A percentile compares a stretch with the other conserved stretches of the same genome.
These are phyloP conservation scores for Rhynchosporium agropyri DNA, from an alignment of 2,329 filamentous ascomycete species.

Conservation along the genomic window DNA sequence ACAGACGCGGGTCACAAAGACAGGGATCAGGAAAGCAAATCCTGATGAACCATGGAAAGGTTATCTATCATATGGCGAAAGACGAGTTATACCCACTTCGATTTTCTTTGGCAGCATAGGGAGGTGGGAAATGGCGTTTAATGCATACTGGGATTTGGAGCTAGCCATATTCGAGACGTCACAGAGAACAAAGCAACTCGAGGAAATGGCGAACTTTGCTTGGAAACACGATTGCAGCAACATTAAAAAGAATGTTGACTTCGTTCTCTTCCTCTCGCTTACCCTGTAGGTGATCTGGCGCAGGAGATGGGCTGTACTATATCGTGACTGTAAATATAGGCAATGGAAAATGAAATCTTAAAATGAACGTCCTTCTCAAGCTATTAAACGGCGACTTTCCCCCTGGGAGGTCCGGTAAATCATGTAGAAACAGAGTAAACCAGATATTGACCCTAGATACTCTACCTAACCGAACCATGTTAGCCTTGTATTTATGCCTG, in stretches of 20 bases:
- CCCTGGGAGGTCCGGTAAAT: no score
- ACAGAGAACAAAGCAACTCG: constrained; percentile 1
- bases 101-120: constrained; percentile 27
- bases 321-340: neutral
- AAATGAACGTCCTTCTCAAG: no score
- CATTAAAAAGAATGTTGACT: neutral
- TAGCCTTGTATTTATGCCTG: constrained; percentile 18
- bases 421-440: no score
- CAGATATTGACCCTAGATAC: no score
- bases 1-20: constrained; percentile 3
- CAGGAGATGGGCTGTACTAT: neutral
- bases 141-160: neutral
- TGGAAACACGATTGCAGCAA: neutral
- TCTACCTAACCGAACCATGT: neutral
- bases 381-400: no score
- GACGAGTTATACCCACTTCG: constrained; percentile 32
- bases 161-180: neutral
- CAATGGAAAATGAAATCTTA: neutral
- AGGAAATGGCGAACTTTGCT: neutral
- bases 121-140: constrained; percentile 29
- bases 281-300: neutral
- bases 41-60: constrained; percentile 12
- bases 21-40: constrained; percentile 17
- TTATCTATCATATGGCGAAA: neutral
- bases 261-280: neutral